Conservation (phyloP, 192 early-diverging fungal genomes). For the Rhizophagus sp. region DNA sequence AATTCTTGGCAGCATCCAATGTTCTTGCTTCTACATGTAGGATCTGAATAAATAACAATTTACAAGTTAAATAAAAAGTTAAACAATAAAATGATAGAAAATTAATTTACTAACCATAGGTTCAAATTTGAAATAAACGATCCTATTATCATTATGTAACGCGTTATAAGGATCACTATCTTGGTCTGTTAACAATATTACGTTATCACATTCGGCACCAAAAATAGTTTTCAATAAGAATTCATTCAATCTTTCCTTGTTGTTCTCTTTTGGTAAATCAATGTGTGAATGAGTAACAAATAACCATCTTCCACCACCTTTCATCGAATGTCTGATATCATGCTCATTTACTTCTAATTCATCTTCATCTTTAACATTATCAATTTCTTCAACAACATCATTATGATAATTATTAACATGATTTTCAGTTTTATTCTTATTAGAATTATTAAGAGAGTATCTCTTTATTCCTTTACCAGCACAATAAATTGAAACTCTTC, state of each 20-base stretch:
- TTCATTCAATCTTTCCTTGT: slow-evolving; percentile 9
- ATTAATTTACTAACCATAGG: slow-evolving; percentile 45
- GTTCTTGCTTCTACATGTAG: slow-evolving; percentile 55
- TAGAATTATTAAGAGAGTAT: not conserved
- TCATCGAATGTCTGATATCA: slow-evolving; percentile 36
- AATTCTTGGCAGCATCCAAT: slow-evolving; percentile 45
- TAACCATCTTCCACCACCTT: slow-evolving; percentile 47
- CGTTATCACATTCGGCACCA: slow-evolving; percentile 36
- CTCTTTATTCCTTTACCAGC: slow-evolving; percentile 42
- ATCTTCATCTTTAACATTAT: slow-evolving; percentile 31
- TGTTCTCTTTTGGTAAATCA: slow-evolving; percentile 30
- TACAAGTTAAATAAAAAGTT: not conserved
- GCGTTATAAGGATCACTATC: not conserved
- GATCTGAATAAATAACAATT: slow-evolving; percentile 35
- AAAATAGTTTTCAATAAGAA: slow-evolving; percentile 39
- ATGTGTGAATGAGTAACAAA: slow-evolving; percentile 53
- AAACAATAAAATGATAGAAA: not conserved
- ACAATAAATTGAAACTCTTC: slow-evolving; percentile 50
- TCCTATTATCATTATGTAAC: slow-evolving; percentile 23
- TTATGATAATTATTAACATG: not conserved
- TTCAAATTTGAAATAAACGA: slow-evolving; percentile 58
- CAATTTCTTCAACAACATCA: slow-evolving; percentile 20
- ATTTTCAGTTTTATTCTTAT: not conserved
- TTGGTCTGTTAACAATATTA: not conserved
- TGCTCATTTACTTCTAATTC: slow-evolving; percentile 33